Conservation (phyloP, 768 basidiomycete genomes). For the Hortiboletus flavorubellus region DNA sequence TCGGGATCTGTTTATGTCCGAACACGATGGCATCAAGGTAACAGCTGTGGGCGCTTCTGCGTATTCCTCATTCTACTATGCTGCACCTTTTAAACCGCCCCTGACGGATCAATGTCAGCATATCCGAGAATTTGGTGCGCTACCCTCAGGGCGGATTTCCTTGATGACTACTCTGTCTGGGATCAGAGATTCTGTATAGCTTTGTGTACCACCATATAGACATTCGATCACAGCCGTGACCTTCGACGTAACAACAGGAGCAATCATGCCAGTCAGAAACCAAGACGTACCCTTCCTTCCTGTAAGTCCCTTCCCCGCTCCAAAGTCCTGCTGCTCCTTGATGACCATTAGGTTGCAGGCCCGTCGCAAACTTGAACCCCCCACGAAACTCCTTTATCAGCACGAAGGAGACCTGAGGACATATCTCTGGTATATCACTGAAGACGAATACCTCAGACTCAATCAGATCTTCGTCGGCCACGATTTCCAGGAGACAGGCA, state of each 20-base stretch:
- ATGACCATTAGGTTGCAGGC: background rate
- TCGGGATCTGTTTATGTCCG: too few relatives aligned
- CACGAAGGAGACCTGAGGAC: background rate
- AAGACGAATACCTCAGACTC: background rate
- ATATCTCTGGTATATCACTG: background rate
- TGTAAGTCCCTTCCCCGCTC: background rate
- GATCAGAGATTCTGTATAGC: too few relatives aligned
- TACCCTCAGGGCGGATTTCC: too few relatives aligned
- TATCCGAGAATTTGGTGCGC: too few relatives aligned
- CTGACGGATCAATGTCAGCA: too few relatives aligned
- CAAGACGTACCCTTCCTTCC: background rate
- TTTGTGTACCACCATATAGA: too few relatives aligned
- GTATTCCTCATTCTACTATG: too few relatives aligned
- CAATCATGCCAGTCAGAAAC: background rate
- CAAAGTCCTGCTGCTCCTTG: background rate
- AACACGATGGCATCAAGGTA: too few relatives aligned
- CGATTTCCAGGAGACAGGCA: background rate
- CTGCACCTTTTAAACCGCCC: too few relatives aligned
- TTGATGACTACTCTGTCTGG: too few relatives aligned
- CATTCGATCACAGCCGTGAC: too few relatives aligned
- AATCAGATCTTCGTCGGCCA: background rate
- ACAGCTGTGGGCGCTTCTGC: too few relatives aligned
- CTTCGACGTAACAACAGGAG: background rate
- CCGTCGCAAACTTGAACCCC: background rate
- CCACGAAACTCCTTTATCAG: background rate